A percentile compares a stretch with the other conserved stretches of the same genome.
Evolutionary conservation across 495 filamentous ascomycete species (phyloP).

Genomic region (Platismatia glauca): DNA sequence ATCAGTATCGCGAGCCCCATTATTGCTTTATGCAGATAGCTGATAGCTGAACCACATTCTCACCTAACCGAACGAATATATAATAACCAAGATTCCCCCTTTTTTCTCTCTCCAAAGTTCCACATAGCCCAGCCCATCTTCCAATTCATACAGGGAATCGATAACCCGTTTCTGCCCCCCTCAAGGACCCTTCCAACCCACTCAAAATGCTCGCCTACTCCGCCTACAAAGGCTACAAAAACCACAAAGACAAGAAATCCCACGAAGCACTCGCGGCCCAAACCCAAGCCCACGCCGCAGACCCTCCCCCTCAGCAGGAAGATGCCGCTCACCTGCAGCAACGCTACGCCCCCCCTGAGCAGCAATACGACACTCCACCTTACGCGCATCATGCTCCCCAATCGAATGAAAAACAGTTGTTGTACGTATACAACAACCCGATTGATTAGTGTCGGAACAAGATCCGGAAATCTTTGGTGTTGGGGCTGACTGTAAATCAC

Average conservation of each 20-base stretch:
- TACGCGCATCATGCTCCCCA: not conserved
- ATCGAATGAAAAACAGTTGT: not conserved
- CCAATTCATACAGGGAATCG: too few species aligned
- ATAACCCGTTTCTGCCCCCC: too few species aligned
- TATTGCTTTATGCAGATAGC: not conserved
- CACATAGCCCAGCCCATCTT: not conserved
- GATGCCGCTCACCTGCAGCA: not conserved
- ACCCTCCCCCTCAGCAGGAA: not conserved
- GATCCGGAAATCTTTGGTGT: too few species aligned
- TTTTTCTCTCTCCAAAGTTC: too few species aligned
- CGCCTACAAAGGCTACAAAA: conserved; percentile 1
- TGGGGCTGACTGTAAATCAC: not conserved
- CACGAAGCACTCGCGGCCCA: not conserved
- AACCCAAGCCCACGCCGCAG: not conserved
- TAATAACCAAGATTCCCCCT: not conserved
- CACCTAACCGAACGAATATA: not conserved
- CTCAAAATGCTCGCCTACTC: not conserved
- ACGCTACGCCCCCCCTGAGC: not conserved
- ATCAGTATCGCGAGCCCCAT: not conserved
- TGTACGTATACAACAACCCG: not conserved
- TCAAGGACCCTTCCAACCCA: not conserved
- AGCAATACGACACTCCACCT: not conserved
- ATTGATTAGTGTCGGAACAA: not conserved
- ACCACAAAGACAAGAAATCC: conserved; percentile 1
- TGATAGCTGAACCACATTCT: not conserved